A percentile compares a stretch with the other conserved stretches of the same genome.
Evolutionary conservation across 495 filamentous ascomycete species (phyloP).

Genomic region (Neurospora pannonica): DNA sequence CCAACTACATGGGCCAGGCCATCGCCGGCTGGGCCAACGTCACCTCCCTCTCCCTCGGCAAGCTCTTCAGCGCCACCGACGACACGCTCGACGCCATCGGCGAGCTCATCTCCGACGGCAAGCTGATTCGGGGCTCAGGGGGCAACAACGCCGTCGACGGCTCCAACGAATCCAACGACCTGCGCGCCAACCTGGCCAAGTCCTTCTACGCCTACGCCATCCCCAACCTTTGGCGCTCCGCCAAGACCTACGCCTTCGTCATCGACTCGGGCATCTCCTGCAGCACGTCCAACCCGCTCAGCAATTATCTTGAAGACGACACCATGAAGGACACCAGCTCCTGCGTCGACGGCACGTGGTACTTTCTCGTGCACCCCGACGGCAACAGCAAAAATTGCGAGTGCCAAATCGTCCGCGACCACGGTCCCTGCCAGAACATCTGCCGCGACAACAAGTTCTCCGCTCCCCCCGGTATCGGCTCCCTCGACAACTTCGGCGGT

Average conservation of each 20-base stretch:
- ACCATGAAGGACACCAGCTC: constrained; percentile 10
- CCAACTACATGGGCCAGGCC: constrained; percentile 12
- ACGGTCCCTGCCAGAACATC: background rate
- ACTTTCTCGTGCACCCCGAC: constrained; percentile 21
- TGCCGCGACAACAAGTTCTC: constrained; percentile 12
- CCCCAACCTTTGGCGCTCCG: constrained; percentile 19
- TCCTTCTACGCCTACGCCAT: constrained; percentile 24
- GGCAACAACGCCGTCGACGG: background rate
- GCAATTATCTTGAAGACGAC: constrained; percentile 13
- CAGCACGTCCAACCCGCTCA: constrained; percentile 7
- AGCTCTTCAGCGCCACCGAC: constrained; percentile 10
- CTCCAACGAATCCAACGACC: background rate
- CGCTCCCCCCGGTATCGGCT: constrained; percentile 14
- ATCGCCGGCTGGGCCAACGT: constrained; percentile 12
- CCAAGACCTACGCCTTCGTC: constrained; percentile 20
- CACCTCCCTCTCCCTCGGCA: background rate
- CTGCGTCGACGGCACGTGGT: constrained; percentile 19
- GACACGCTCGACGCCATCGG: constrained; percentile 7
- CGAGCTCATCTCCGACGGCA: constrained; percentile 16
- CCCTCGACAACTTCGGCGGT: constrained; percentile 13
- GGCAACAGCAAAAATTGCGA: background rate
- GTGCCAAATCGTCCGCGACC: background rate
- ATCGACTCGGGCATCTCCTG: constrained; percentile 24
- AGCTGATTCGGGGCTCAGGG: constrained; percentile 17
- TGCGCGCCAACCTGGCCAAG: constrained; percentile 1